Percentiles rank a stretch among this genome's conserved stretches.
Evolutionary conservation across 345 rosid species (phyloP).

Genomic region (Balakata baccata): DNA sequence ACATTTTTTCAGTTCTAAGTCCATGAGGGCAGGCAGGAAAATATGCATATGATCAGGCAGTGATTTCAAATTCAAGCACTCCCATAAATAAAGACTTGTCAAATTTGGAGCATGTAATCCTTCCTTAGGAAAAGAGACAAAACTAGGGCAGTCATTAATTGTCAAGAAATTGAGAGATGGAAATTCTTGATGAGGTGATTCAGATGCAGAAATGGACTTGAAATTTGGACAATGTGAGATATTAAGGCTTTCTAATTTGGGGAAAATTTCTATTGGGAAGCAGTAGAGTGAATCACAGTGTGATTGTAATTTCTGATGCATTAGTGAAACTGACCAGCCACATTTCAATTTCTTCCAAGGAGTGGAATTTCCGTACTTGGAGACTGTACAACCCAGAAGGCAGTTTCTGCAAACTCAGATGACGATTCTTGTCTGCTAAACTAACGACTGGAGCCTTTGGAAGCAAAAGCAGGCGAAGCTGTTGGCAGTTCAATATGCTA

Average conservation of each 20-base stretch:
- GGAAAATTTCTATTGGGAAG: constrained; percentile 3
- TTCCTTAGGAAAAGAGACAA: background rate
- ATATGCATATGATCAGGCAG: constrained; percentile 10
- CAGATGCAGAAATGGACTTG: background rate
- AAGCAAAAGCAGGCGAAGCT: background rate
- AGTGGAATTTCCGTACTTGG: background rate
- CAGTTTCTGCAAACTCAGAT: background rate
- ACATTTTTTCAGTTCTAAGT: background rate
- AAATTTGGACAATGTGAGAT: background rate
- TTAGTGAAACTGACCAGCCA: background rate
- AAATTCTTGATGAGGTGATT: background rate
- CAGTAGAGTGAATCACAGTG: background rate
- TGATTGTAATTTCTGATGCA: background rate
- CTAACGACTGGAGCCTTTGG: background rate
- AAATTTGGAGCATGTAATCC: constrained; percentile 13
- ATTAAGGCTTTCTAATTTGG: background rate
- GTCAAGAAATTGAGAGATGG: background rate
- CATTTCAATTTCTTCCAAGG: background rate
- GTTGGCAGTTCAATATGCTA: background rate
- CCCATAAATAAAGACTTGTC: background rate
- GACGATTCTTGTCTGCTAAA: background rate
- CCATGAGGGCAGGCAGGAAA: constrained; percentile 13
- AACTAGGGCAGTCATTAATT: background rate
- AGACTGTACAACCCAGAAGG: constrained; percentile 7
- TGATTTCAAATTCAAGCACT: constrained; percentile 6